Base-by-base conservation (phyloP, 129 eudicot species). In the Oenanthe sinensis region DNA sequence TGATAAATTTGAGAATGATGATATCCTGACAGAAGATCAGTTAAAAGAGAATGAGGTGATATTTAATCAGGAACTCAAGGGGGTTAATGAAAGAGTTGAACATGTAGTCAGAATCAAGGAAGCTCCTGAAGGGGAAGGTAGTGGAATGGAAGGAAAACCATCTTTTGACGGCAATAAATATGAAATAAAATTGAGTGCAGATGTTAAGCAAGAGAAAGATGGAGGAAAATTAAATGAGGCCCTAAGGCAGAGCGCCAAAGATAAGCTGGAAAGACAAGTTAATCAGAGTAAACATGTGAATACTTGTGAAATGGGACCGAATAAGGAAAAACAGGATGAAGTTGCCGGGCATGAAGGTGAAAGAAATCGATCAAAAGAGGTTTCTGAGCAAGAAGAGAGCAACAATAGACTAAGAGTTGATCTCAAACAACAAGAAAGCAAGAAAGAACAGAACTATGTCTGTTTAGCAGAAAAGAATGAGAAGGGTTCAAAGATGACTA, bases 21-120 rank as follows among this genome's bases (percentile, higher is more conserved):
- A 87, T 68, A 85, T 77, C 76, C 78, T 75, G 72, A 80, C 69
- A 58, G 85, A 85, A 83, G 87, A 78, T 49, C 79, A 79, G 81
- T 84, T 82, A 75, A 80, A 84, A 80, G 84, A 79, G 79, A 80
- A 74, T 75, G 90, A 87, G 71, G 79, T 83, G 79, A 79, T 82
- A 40, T 75, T 71, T 62, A 73, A 70, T 37, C 67, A 20, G 47
- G 78, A 86, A 36, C 22, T 13, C 17, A 77, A 76, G 47, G 86
- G 54, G 50, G 58, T 60, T 76, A 49, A 36, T 70, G 77, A 77
- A 72, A 45, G 47, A 80, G 73, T 48, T 62, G 84, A 77, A 63
- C 60, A 30, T 46, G 90, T 82, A 73, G 78, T 75, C 44, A 45
- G 49, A 81, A 40, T 77, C 62, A 78, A 74, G 70, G 79, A 81